These are phyloP conservation scores for Pisolithus orientalis DNA, from an alignment of 768 basidiomycete genomes.

Conservation along the genomic window DNA sequence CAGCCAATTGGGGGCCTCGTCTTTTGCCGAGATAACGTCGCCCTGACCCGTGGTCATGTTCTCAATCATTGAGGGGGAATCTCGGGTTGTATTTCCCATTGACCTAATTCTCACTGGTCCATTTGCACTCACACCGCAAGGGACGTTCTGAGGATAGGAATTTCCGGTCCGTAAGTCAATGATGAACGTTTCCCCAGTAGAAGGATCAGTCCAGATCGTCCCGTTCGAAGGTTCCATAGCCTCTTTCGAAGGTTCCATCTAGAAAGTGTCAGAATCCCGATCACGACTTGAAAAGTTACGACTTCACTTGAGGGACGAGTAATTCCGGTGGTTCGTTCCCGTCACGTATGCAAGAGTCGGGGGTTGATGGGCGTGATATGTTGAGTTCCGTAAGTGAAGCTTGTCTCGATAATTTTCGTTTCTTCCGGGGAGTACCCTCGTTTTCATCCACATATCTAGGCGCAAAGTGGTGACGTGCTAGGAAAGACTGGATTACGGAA, in stretches of 20 bases:
- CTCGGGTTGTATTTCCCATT: constrained; percentile 12
- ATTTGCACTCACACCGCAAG: constrained; percentile 5
- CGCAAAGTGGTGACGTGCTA: constrained; percentile 57
- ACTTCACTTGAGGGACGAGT: constrained; percentile 17
- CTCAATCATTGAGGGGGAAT: constrained; percentile 4
- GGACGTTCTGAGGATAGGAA: constrained; percentile 37
- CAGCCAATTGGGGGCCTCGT: constrained; percentile 56
- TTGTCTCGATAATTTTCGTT: constrained; percentile 35
- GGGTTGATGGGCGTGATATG: not conserved
- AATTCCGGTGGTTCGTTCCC: constrained; percentile 5
- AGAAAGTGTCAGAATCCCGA: constrained; percentile 7
- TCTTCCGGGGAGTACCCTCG: constrained; percentile 42
- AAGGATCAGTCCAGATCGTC: constrained; percentile 55
- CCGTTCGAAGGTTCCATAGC: constrained; percentile 8
- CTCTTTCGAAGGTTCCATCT: constrained; percentile 9
- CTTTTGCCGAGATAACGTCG: constrained; percentile 8
- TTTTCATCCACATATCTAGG: constrained; percentile 12
- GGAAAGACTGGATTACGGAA: constrained; percentile 53
- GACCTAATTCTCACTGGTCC: constrained; percentile 5
- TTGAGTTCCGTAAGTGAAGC: constrained; percentile 2
- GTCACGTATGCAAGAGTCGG: constrained; percentile 1
- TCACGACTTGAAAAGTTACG: constrained; percentile 1
- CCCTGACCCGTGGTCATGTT: not conserved
- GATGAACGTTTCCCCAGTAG: constrained; percentile 50
- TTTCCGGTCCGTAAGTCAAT: constrained; percentile 68